phyloP scores from a whole-genome alignment of 139 green algal genomes.

The Marvania coccoides region DNA sequence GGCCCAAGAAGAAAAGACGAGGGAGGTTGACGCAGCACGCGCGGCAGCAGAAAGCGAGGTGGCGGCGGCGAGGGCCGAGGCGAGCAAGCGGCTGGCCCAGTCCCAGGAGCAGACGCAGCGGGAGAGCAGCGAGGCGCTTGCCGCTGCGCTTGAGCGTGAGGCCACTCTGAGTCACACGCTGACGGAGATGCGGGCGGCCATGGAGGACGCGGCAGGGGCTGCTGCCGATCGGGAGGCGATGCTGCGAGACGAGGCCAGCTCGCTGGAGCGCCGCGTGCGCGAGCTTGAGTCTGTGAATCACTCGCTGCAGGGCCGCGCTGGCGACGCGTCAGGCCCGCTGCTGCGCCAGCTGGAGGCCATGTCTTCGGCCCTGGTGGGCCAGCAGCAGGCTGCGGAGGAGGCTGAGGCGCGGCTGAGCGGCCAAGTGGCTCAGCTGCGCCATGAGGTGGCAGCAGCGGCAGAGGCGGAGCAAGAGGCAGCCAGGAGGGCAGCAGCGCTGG shows the following conservation, averaged over 20 bases:
- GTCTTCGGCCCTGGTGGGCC: constrained; percentile 17
- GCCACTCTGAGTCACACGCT: constrained; percentile 8
- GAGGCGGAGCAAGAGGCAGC: constrained; percentile 17
- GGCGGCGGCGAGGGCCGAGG: neutral
- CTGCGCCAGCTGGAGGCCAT: constrained; percentile 50
- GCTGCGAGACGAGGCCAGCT: constrained; percentile 23
- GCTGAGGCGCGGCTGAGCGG: constrained; percentile 23
- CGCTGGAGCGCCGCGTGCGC: constrained; percentile 27
- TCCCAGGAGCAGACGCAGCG: neutral
- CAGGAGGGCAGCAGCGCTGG: neutral
- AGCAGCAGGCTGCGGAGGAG: constrained; percentile 19
- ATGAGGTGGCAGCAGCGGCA: neutral
- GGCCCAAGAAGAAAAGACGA: neutral
- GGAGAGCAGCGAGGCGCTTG: constrained; percentile 15
- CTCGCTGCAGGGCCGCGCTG: constrained; percentile 6
- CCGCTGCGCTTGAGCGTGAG: constrained; percentile 31
- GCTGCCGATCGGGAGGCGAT: constrained; percentile 16
- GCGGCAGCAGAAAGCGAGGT: constrained; percentile 1
- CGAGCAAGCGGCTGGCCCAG: neutral
- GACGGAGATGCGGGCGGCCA: constrained; percentile 4
- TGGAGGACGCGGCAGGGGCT: constrained; percentile 16
- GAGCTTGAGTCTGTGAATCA: constrained; percentile 30
- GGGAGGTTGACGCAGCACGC: constrained; percentile 6
- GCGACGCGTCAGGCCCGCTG: constrained; percentile 30
- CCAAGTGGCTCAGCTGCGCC: constrained; percentile 16